Evolutionary conservation across 2,329 filamentous ascomycete species (phyloP), one percentile per base, ranked within the genome.

Genomic region (Fusarium mexicanum): DNA sequence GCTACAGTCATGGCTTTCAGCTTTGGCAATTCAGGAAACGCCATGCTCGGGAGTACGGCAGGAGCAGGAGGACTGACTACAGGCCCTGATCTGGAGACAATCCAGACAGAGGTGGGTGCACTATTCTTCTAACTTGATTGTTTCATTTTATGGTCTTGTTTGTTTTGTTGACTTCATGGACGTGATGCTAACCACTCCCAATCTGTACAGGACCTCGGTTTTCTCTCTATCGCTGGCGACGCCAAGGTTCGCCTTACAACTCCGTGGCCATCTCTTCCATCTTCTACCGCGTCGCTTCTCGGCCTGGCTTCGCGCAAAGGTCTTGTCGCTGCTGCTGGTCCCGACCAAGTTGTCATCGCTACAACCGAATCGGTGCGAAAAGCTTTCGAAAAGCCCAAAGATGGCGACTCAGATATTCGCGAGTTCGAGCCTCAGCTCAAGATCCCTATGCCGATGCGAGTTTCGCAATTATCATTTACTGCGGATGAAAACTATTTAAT

Each of bases 391-490:
- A 82, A 86, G 18, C 84, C 87, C 41, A 88, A 90, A 72, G 84
- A 87, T 66, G 87, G 86, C 75, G 91, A 92, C 71, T 88, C 87
- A 69, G 91, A 95, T 72, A 85, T 92, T 62, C 91, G 92, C 71
- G 80, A 87, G 18, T 97, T 97, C 78, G 85, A 90, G 68, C 93
- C 95, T 7, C 91, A 96, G 80, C 85, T 93, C 59, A 92, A 87
- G 67, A 88, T 98, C 12, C 86, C 91, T 4, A 88, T 97, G 78
- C 90, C 93, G 16, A 88, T 91, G 78, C 91, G 93, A 76, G 89
- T 98, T 61, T 97, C 94, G 17, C 96, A 99, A 81, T 87, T 99
- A 26, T 91, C 92, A 22, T 99, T 99, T 81, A 96, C 94, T 2
- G 90, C 94, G n/a, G 94, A 97, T 78, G 97, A 98, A 80, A 91